phyloP scores from a whole-genome alignment of 2,329 filamentous ascomycete genomes.

The Corniculantispora saksenae region DNA sequence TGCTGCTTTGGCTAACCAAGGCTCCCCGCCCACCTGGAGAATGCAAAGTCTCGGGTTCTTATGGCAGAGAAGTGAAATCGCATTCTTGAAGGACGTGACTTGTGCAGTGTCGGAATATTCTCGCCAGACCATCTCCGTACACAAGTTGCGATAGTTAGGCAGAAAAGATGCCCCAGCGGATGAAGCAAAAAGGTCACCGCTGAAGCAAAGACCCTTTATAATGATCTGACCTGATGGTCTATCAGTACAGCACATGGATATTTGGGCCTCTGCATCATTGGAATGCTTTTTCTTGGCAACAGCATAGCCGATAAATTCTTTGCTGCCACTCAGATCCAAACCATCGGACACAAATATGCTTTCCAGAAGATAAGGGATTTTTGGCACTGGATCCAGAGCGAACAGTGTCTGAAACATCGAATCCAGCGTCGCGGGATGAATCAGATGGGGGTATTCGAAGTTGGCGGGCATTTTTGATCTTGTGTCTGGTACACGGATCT shows the following conservation, averaged over 20 bases:
- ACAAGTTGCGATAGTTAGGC: slow-evolving; percentile 50
- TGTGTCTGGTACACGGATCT: slow-evolving; percentile 50
- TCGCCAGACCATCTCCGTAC: slow-evolving; percentile 51
- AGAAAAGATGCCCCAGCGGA: slow-evolving; percentile 40
- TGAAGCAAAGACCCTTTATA: slow-evolving; percentile 48
- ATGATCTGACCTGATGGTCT: slow-evolving; percentile 39
- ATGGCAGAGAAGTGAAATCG: slow-evolving; percentile 39
- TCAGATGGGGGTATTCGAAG: slow-evolving; percentile 55
- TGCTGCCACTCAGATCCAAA: slow-evolving; percentile 34
- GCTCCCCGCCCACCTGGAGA: slow-evolving; percentile 39
- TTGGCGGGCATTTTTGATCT: slow-evolving; percentile 52
- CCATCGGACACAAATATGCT: slow-evolving; percentile 48
- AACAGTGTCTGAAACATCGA: slow-evolving; percentile 56
- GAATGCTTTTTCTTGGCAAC: slow-evolving; percentile 37
- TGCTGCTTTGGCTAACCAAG: slow-evolving; percentile 24
- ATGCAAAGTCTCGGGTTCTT: slow-evolving; percentile 41
- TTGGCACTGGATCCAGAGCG: slow-evolving; percentile 44
- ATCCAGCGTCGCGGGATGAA: slow-evolving; percentile 61
- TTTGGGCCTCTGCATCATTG: slow-evolving; percentile 42
- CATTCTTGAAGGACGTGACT: slow-evolving; percentile 25
- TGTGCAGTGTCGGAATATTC: slow-evolving; percentile 35
- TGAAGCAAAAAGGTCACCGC: slow-evolving; percentile 34
- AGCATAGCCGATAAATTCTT: slow-evolving; percentile 44
- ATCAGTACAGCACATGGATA: slow-evolving; percentile 43
- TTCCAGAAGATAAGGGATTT: slow-evolving; percentile 50